A percentile compares a stretch with the other conserved stretches of the same genome.
Evolutionary conservation across 2,329 filamentous ascomycete genomes (phyloP).

Genomic region (Fusarium sulawesiense): DNA sequence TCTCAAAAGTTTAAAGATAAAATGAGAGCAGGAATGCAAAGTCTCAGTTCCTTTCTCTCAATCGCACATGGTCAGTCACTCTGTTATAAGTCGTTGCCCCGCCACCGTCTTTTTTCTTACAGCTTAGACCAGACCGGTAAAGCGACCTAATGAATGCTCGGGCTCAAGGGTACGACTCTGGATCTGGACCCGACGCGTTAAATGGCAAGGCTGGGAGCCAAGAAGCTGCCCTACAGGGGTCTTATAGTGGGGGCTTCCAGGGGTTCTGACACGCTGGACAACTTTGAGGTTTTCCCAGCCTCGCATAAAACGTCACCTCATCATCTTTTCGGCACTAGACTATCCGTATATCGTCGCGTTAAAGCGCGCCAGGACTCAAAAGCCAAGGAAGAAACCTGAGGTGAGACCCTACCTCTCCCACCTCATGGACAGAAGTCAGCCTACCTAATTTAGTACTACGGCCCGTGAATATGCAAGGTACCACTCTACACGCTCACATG

Average conservation of each 20-base stretch:
- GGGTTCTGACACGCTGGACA: conserved; percentile 37
- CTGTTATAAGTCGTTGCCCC: conserved; percentile 61
- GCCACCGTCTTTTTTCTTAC: conserved; percentile 55
- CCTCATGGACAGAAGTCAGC: not conserved
- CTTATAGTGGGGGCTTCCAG: conserved; percentile 19
- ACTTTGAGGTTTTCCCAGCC: conserved; percentile 27
- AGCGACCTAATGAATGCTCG: conserved; percentile 39
- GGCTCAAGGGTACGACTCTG: not conserved
- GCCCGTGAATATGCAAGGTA: conserved; percentile 13
- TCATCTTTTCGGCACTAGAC: not conserved
- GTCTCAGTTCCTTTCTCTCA: conserved; percentile 1
- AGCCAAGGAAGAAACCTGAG: not conserved
- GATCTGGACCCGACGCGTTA: conserved; percentile 36
- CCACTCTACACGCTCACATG: not conserved
- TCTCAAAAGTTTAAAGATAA: conserved; percentile 4
- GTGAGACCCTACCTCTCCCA: not conserved
- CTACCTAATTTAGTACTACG: not conserved
- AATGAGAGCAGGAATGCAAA: conserved; percentile 29
- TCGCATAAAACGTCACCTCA: conserved; percentile 39
- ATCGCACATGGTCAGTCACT: conserved; percentile 13
- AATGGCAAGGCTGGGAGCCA: conserved; percentile 53
- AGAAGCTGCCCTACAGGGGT: conserved; percentile 29
- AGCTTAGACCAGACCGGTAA: not conserved
- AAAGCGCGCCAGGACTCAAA: conserved; percentile 20
- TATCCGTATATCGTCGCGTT: conserved; percentile 8